A percentile compares a stretch with the other conserved stretches of the same genome.
These are phyloP conservation scores for Millerozyma miso DNA, from an alignment of 805 yeast genomes.

Conservation along the genomic window DNA sequence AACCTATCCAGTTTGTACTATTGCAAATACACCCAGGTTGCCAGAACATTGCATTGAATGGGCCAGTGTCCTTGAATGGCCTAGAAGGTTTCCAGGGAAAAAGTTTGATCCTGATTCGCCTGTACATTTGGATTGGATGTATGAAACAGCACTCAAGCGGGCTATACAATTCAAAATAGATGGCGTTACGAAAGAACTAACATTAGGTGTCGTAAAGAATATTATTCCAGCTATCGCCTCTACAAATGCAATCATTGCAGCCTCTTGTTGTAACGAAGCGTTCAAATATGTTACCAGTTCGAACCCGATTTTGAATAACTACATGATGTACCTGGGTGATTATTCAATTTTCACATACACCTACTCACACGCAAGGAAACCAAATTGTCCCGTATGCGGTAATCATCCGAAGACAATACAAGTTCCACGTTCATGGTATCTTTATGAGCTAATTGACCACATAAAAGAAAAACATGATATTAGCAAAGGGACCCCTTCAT, in stretches of 20 bases:
- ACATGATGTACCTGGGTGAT: slow-evolving; percentile 85
- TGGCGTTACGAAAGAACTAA: slow-evolving; percentile 69
- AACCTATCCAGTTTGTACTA: slow-evolving; percentile 87
- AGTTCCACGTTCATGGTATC: slow-evolving; percentile 29
- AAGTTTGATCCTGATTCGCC: slow-evolving; percentile 66
- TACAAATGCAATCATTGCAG: slow-evolving; percentile 89
- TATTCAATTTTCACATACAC: slow-evolving; percentile 73
- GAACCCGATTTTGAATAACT: slow-evolving; percentile 65
- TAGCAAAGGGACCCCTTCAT: slow-evolving; percentile 41
- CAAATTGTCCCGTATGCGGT: slow-evolving; percentile 79
- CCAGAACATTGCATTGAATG: slow-evolving; percentile 95
- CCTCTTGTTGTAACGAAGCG: slow-evolving; percentile 82
- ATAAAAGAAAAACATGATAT: slow-evolving; percentile 28
- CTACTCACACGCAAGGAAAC: slow-evolving; percentile 56
- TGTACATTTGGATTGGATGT: slow-evolving; percentile 63
- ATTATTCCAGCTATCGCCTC: slow-evolving; percentile 94
- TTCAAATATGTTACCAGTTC: slow-evolving; percentile 71
- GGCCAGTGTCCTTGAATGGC: slow-evolving; percentile 79
- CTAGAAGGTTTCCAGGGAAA: slow-evolving; percentile 39
- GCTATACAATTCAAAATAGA: slow-evolving; percentile 63
- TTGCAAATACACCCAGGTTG: slow-evolving; percentile 88
- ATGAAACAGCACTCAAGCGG: slow-evolving; percentile 48
- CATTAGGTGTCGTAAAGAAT: slow-evolving; percentile 85
- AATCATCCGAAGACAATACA: slow-evolving; percentile 19
- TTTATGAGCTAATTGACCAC: slow-evolving; percentile 41